Base-by-base conservation (phyloP, 192 early-diverging fungal genomes). In the Gaertneriomyces semiglobifer region DNA sequence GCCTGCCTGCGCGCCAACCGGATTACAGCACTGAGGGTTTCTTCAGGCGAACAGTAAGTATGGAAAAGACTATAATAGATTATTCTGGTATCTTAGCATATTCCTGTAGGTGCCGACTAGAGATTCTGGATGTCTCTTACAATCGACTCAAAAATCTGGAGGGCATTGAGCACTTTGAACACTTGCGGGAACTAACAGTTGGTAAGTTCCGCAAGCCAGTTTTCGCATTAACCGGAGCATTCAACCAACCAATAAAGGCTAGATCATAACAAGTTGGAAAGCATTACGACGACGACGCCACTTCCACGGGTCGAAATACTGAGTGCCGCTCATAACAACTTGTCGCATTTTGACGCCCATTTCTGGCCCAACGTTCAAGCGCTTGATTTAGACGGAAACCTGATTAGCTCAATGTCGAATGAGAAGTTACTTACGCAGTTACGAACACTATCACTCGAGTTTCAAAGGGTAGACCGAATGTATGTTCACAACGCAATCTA, bases 51-150 rank as follows among this genome's bases (percentile, higher is more conserved):
- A 33, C 25, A 33, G 25, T 33, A 33, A 33, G 25, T 2, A 33
- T 33, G 25, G 25, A 0, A 33, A 33, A 2, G 25, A 33, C 25
- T 33, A 33, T 33, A 1, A 33, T 33, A 33, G 2, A 33, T 33
- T 0, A 33, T 33, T 33, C 25, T 33, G 25, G 25, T 33, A 33
- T 33, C 25, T 33, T 33, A 33, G 25, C 25, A 33, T 33, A 33
- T 33, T 33, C 25, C 2, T 0, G 18, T 42, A 67, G 65, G 45
- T 16, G 14, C n/a, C 60, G 43, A 5, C 16, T 70, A 48, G 62
- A 65, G 42, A 20, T 11, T 25, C 59, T 73, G 41, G 71, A 73
- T 62, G 50, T 68, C 33, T 73, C 71, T 6, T 63, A 58, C 50
- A 73, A 73, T 44, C 19, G 62, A 14, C 16, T 69, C 5, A 39